Evolutionary conservation across 352 stramenopile species (phyloP).

Genomic region (Vaucheria bursata): DNA sequence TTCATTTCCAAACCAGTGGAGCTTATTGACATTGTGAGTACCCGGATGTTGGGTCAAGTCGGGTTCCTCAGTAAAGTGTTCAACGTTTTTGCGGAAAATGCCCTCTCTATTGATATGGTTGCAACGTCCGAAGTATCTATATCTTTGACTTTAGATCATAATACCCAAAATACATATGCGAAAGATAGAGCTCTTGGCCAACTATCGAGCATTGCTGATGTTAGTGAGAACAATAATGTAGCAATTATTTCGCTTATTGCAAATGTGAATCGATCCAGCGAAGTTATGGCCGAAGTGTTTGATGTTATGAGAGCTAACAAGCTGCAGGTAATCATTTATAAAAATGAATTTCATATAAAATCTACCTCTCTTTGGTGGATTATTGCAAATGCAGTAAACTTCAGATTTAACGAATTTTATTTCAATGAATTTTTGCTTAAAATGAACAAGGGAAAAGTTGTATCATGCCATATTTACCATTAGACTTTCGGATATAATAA

Average conservation of each 20-base stretch:
- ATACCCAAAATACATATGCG: constrained; percentile 3
- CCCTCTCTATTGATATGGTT: constrained; percentile 69
- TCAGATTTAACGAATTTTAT: no score
- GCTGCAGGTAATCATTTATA: constrained; percentile 57
- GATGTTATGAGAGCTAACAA: constrained; percentile 55
- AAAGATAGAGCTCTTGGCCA: constrained; percentile 19
- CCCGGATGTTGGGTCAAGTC: constrained; percentile 69
- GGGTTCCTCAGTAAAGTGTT: constrained; percentile 61
- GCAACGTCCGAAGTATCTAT: constrained; percentile 71
- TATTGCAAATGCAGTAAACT: background rate
- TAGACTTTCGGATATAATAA: no score
- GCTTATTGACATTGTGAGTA: constrained; percentile 66
- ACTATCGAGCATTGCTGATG: constrained; percentile 42
- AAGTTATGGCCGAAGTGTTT: constrained; percentile 69
- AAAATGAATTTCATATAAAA: no score
- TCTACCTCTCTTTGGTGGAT: no score
- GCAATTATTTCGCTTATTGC: constrained; percentile 69
- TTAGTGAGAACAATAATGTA: constrained; percentile 48
- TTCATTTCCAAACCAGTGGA: constrained; percentile 8
- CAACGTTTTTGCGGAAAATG: constrained; percentile 64
- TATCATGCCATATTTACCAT: no score
- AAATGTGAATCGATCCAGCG: constrained; percentile 59
- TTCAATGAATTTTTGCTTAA: no score
- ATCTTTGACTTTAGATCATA: constrained; percentile 68
- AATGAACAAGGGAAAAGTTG: no score